phyloP scores from a whole-genome alignment of 352 stramenopile genomes.

The Pythium rhizo-oryzae region DNA sequence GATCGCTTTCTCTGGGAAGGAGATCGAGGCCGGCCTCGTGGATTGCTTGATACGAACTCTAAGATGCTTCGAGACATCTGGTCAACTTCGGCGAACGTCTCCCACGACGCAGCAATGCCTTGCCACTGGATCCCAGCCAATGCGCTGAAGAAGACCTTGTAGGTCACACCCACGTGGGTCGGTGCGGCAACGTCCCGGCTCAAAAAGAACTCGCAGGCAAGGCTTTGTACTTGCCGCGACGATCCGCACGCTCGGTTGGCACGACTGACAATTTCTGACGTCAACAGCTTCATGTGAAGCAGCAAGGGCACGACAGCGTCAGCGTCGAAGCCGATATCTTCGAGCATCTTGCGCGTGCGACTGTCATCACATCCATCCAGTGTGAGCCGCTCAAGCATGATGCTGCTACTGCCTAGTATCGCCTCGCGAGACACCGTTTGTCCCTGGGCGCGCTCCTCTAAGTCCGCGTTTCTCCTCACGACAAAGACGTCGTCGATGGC shows the following conservation, averaged over 20 bases:
- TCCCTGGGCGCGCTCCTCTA: background rate
- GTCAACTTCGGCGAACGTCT: slow-evolving; percentile 38
- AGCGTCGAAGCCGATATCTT: slow-evolving; percentile 38
- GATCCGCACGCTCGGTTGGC: slow-evolving; percentile 41
- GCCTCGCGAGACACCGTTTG: background rate
- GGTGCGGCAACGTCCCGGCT: slow-evolving; percentile 10
- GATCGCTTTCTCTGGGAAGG: background rate
- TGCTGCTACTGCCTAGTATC: background rate
- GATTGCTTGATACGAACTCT: slow-evolving; percentile 8
- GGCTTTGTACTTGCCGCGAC: slow-evolving; percentile 35
- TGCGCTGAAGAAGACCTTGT: slow-evolving; percentile 32
- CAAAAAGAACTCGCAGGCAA: slow-evolving; percentile 63
- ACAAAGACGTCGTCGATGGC: slow-evolving; percentile 15
- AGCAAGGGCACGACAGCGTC: slow-evolving; percentile 49
- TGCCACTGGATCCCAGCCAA: slow-evolving; percentile 56
- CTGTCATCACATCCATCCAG: slow-evolving; percentile 15
- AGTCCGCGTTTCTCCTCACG: background rate
- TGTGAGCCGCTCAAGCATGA: slow-evolving; percentile 6
- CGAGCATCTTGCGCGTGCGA: slow-evolving; percentile 19
- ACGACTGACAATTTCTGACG: slow-evolving; percentile 55
- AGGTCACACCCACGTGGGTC: background rate
- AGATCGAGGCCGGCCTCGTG: background rate
- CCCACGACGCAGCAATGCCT: slow-evolving; percentile 41
- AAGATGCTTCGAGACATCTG: slow-evolving; percentile 40
- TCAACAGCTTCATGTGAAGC: slow-evolving; percentile 57